Conservation (phyloP, 352 stramenopile species). For the Pelagophyceae sp. region DNA sequence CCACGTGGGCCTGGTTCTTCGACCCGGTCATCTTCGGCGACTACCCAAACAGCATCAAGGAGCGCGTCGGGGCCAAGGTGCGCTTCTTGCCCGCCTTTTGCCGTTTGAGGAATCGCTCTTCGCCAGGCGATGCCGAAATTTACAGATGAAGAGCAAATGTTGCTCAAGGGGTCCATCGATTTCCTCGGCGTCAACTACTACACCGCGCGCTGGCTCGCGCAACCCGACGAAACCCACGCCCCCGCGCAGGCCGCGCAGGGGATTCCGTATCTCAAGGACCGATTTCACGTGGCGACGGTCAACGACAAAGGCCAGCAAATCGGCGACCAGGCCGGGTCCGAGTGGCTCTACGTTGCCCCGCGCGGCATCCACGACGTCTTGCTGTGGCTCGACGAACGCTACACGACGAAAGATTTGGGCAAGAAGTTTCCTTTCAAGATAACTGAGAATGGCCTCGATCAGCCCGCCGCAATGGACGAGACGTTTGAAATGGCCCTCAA, state of each 20-base stretch:
- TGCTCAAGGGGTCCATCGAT: conserved; percentile 67
- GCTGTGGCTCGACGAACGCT: conserved; percentile 72
- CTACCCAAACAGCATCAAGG: conserved; percentile 79
- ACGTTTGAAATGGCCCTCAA: conserved; percentile 50
- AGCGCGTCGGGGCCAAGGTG: conserved; percentile 55
- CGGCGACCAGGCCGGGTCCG: neutral
- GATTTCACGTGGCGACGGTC: neutral
- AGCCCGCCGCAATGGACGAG: conserved; percentile 53
- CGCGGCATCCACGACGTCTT: conserved; percentile 73
- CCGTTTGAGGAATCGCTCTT: neutral
- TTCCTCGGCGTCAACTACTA: conserved; percentile 94
- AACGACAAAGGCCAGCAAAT: neutral
- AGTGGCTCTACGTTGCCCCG: conserved; percentile 41
- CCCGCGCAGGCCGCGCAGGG: neutral
- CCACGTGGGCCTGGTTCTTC: conserved; percentile 76
- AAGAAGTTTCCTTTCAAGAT: conserved; percentile 51
- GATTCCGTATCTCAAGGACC: conserved; percentile 2
- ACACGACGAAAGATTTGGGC: conserved; percentile 44
- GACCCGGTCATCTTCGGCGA: conserved; percentile 81
- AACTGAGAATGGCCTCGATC: conserved; percentile 79
- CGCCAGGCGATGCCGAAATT: conserved; percentile 59
- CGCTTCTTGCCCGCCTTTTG: neutral
- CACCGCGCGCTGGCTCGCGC: conserved; percentile 44
- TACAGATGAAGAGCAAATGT: conserved; percentile 61
- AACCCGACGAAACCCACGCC: neutral